Conservation (phyloP, 306 rosid species). For the Elaeagnus macrophylla region DNA sequence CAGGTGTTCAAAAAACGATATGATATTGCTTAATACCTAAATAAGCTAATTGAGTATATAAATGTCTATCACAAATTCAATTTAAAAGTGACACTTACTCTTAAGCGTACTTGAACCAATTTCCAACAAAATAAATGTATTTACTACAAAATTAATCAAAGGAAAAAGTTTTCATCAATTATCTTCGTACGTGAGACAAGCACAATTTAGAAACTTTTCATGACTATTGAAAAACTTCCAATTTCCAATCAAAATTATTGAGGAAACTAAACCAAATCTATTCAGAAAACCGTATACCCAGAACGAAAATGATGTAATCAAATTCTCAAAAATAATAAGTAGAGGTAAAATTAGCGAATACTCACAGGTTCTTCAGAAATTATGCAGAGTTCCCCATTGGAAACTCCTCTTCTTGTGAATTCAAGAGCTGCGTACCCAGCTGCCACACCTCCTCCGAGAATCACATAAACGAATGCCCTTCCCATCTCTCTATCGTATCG, state of each 20-base stretch:
- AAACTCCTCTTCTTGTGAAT: slow-evolving; percentile 60
- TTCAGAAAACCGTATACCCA: too few species aligned
- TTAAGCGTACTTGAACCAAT: not conserved
- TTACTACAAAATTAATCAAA: not conserved
- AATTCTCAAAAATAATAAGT: too few species aligned
- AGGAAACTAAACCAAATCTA: too few species aligned
- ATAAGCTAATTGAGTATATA: slow-evolving; percentile 1
- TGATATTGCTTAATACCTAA: slow-evolving; percentile 9
- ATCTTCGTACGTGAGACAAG: not conserved
- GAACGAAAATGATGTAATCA: too few species aligned
- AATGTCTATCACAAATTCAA: not conserved
- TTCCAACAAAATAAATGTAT: not conserved
- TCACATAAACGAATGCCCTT: slow-evolving; percentile 88
- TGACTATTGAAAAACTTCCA: not conserved
- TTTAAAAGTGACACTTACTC: not conserved
- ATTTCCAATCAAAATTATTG: too few species aligned
- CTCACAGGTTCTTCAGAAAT: slow-evolving; percentile 85
- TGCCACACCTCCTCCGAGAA: slow-evolving; percentile 95
- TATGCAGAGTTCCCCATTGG: slow-evolving; percentile 91
- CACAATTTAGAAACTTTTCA: not conserved
- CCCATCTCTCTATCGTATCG: slow-evolving; percentile 41
- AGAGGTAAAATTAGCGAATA: not conserved
- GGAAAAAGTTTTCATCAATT: not conserved
- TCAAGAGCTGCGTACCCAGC: slow-evolving; percentile 99
- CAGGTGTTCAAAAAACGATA: not conserved